Base-by-base conservation (phyloP, 306 rosid genomes). In the Adenanthera pavonina region DNA sequence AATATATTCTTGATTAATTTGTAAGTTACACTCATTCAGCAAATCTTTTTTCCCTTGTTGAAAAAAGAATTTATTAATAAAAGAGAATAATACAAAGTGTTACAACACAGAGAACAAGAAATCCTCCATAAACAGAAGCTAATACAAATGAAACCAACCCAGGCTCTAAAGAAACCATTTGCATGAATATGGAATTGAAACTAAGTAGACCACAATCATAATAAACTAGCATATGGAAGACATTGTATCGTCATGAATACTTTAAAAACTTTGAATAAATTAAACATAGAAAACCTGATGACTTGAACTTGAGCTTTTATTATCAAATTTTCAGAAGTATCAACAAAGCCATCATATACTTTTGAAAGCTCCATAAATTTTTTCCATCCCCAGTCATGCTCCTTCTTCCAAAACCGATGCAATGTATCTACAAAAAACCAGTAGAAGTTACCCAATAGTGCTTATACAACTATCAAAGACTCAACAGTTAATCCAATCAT, bases 381-480 rank as follows among this genome's bases (percentile, higher is more conserved):
- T 83, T 96, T 96, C 98, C 99, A 96, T 68, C 99, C 99, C 99
- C 99, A 96, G 84, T 96, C 99, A 85, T 94, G 99, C 84, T 96
- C 99, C 89, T 96, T 96, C 95, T 96, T 96, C 98, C 98, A 96
- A 84, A 96, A 96, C 14, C 99, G 97, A 87, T 96, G 99, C 81
- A 96, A 89, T 14, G 99, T 96, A 87, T 96, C 99, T 96, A 83
- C 60, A 82, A 77, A 83, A 47, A 3, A 47, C 84, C 53, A 80
- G 72, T 36, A 44, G 54, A 66, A 62, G 36, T 54, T 67, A 70
- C 49, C 78, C 69, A 81, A 78, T 56, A 64, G 6, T 38, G 36
- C 51, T 49, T 34, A 35, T 20, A 25, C 57, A 46, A 79, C 8
- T 40, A 64, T 49, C 6, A 65, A 84, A 75, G 80, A 62, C 69